These are phyloP conservation scores for Dioscorea zingiberensis DNA, from an alignment of 106 monocot genomes.

Conservation along the genomic window DNA sequence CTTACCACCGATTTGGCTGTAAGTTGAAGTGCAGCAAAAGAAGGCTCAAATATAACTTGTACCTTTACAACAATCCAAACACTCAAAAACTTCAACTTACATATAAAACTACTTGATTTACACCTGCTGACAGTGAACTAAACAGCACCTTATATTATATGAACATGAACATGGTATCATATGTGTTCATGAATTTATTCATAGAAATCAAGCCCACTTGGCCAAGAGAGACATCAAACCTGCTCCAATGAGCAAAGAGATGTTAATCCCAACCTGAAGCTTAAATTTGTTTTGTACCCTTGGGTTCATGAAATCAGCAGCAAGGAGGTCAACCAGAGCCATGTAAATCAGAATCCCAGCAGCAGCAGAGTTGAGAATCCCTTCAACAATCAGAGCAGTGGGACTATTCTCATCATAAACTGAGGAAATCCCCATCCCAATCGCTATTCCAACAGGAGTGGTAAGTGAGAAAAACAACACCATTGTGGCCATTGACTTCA, in stretches of 20 bases:
- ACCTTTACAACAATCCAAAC: no score
- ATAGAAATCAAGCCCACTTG: not conserved
- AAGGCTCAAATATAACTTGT: no score
- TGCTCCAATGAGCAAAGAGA: not conserved
- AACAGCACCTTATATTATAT: no score
- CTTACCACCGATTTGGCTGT: no score
- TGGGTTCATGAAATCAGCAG: constrained; percentile 4
- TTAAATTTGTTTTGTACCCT: not conserved
- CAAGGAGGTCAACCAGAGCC: constrained; percentile 4
- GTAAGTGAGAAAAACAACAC: constrained; percentile 1
- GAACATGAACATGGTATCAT: no score
- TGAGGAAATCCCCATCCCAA: not conserved
- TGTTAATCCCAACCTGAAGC: not conserved
- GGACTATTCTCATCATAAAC: not conserved
- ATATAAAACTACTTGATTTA: no score
- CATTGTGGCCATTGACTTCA: not conserved
- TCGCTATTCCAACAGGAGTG: constrained; percentile 2
- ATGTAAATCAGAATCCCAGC: constrained; percentile 2
- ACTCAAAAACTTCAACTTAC: no score
- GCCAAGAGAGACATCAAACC: constrained; percentile 7
- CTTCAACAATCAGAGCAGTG: not conserved
- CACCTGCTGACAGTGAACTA: no score
- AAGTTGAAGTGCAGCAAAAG: no score
- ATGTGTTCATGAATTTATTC: no score
- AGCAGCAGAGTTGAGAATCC: not conserved